Conservation (phyloP, 345 rosid species). For the Streptanthus diversifolius region DNA sequence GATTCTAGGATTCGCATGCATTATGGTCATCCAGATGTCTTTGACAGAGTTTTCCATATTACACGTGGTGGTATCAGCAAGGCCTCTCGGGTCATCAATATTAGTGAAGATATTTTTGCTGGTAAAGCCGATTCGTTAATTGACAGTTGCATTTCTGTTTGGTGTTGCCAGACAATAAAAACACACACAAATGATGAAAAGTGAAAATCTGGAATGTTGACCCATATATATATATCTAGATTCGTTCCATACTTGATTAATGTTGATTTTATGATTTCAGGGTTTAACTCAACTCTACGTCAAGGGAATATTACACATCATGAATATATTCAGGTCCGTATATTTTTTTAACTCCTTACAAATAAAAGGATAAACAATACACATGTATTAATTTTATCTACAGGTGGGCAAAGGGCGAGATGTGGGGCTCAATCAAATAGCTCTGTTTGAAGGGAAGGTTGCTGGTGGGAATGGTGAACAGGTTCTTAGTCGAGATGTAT, state of each 20-base stretch:
- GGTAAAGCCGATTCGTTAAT: constrained; percentile 39
- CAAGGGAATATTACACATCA: constrained; percentile 99
- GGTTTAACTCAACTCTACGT: constrained; percentile 92
- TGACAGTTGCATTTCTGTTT: background rate
- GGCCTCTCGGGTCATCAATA: constrained; percentile 97
- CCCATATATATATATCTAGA: background rate
- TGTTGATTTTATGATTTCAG: constrained; percentile 38
- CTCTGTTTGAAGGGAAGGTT: constrained; percentile 97
- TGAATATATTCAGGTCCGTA: constrained; percentile 87
- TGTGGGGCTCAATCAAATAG: constrained; percentile 98
- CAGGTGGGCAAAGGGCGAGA: constrained; percentile 99
- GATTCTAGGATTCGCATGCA: constrained; percentile 87
- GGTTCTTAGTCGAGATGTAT: constrained; percentile 95
- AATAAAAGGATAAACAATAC: background rate
- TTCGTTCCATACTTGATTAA: background rate
- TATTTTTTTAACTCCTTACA: constrained; percentile 5
- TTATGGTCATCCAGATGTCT: constrained; percentile 99
- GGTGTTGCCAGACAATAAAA: background rate
- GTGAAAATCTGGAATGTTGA: background rate
- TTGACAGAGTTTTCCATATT: constrained; percentile 93
- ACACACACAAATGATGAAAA: background rate
- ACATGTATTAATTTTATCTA: constrained; percentile 21
- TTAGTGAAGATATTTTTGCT: constrained; percentile 93
- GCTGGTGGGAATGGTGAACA: constrained; percentile 99
- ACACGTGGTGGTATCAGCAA: constrained; percentile 99